Conservation (phyloP, 306 rosid genomes). For the Arachis hypogaea region DNA sequence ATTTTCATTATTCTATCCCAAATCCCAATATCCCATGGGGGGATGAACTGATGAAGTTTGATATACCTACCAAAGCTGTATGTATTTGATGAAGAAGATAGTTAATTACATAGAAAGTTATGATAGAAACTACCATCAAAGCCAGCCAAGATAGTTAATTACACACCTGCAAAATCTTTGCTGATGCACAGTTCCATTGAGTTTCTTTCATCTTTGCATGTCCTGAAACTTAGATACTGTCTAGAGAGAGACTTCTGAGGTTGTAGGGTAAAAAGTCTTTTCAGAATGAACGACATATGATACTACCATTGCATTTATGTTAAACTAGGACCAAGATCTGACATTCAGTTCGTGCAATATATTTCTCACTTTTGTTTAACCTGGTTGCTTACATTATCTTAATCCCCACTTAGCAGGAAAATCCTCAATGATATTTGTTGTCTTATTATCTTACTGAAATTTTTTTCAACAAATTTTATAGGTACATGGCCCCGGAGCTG, state of each 20-base stretch:
- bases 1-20: too few species aligned
- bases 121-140: conserved; percentile 14
- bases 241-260: conserved; percentile 9
- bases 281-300: not conserved
- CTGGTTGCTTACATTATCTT: too few species aligned
- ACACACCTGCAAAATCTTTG: not conserved
- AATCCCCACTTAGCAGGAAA: not conserved
- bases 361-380: too few species aligned
- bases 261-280: not conserved
- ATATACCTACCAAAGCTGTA: not conserved
- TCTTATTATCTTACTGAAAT: conserved; percentile 2
- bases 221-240: conserved; percentile 7
- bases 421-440: not conserved
- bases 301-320: conserved; percentile 3
- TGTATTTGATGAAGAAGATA: conserved; percentile 11
- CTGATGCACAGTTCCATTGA: conserved; percentile 1
- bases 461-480: conserved; percentile 39
- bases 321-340: conserved; percentile 27
- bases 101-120: not conserved
- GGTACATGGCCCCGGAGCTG: conserved; percentile 99
- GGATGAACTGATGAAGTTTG: conserved; percentile 11
- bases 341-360: not conserved
- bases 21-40: not conserved
- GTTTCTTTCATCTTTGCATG: not conserved
- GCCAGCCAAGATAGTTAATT: conserved; percentile 2